Base-by-base conservation (phyloP, 2,329 filamentous ascomycete genomes). In the Fusarium dimerum region DNA sequence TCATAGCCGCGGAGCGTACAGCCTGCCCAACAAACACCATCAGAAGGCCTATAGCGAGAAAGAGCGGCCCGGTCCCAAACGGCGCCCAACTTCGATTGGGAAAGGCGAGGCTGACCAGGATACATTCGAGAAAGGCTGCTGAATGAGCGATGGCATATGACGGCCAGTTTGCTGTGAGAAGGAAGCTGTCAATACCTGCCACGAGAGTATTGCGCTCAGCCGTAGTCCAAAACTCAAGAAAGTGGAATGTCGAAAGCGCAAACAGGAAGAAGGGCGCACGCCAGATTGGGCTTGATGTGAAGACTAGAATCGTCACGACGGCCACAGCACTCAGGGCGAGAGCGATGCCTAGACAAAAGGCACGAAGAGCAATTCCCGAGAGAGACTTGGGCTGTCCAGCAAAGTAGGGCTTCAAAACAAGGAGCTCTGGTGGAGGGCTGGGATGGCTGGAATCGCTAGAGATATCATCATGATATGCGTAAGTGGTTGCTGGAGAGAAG, bases 141-240 rank as follows among this genome's bases (percentile, higher is more conserved):
- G 81, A 77, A 69, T 99, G 92, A 2, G 94, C 94, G 61, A 90
- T 81, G 56, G 88, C 88, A 72, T 97, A 97, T 6, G 84, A 85
- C 41, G 82, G 83, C 70, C 94, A 94, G 71, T 99, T 99, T 45
- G 84, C 85, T 38, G 86, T 87, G 36, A 97, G 80, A 13, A 99
- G 83, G 70, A 95, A 99, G 36, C 90, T 88, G 48, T 83, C 82
- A 17, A 92, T 78, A 20, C 80, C 82, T 17, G 90, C 90, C 47
- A 85, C 79, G 15, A 81, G 79, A 0, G 90, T 90, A 72, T 97
- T 97, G 75, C 89, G 90, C 50, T 80, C 78, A 9, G 93, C 92
- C 0, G 93, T 97, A 32, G 87, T 90, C 80, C 86, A 96, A 78
- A 92, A 99, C 74, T 99, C 94, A 71, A 97, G 86, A 74, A 96